phyloP scores from a whole-genome alignment of 306 rosid genomes.

The Macrotyloma uniflorum region DNA sequence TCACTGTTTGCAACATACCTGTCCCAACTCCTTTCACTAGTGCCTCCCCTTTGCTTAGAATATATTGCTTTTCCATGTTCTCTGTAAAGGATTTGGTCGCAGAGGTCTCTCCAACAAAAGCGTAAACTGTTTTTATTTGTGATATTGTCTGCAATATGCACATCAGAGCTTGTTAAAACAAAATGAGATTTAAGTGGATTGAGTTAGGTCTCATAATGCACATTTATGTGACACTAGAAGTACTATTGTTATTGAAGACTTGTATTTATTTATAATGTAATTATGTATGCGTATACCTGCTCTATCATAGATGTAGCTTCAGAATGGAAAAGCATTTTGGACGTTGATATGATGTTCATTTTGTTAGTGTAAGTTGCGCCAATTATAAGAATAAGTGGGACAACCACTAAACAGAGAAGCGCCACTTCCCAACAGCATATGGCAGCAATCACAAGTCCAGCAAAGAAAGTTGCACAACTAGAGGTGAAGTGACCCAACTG shows the following conservation, averaged over 20 bases:
- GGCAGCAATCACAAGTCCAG: conserved; percentile 73
- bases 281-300: conserved; percentile 53
- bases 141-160: conserved; percentile 65
- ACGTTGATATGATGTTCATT: conserved; percentile 65
- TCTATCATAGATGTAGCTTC: conserved; percentile 78
- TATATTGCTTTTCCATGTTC: conserved; percentile 59
- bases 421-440: conserved; percentile 80
- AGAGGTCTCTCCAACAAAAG: conserved; percentile 77
- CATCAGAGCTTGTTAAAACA: conserved; percentile 26
- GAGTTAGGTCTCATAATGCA: neutral
- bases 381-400: conserved; percentile 72
- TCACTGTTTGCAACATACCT: conserved; percentile 82
- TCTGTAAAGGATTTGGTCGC: conserved; percentile 62
- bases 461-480: conserved; percentile 66
- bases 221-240: conserved; percentile 5
- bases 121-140: conserved; percentile 85
- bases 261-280: neutral
- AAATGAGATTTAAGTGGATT: neutral
- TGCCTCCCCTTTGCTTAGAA: conserved; percentile 75
- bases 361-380: conserved; percentile 84
- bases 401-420: conserved; percentile 66
- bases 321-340: conserved; percentile 68
- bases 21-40: conserved; percentile 82
- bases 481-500: conserved; percentile 84
- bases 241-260: neutral